Evolutionary conservation across 257 asterid genomes (phyloP), one percentile per base, ranked within the genome.

Genomic region (Fraxinus anomala): DNA sequence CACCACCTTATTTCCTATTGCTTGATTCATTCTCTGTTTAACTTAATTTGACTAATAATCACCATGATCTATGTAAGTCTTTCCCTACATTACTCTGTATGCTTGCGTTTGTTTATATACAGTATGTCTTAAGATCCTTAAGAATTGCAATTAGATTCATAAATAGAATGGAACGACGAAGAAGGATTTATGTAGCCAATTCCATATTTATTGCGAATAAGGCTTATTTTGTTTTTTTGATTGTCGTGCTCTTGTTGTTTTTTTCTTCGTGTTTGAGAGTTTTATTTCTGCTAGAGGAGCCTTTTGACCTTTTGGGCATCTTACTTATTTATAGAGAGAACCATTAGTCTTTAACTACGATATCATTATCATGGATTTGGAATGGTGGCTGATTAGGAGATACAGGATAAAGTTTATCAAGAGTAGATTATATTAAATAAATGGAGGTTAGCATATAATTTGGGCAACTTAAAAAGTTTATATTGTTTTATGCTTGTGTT

Each of bases 401-500:
- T 75, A n/a, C 26, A 80, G 47, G 49, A 61, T 36, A 17, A 68
- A 59, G 72, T 65, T 73, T 68, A 74, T 67, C 73, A 76, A 67
- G 72, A 49, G 19, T 28, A 77, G 31, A 76, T 21, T n/a, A 76
- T 47, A 34, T 77, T 77, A 63, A 73, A 51, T 11, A 65, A 72
- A 71, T 47, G 30, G 42, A 6, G 65, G 44, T 66, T 66, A 77
- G 34, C 78, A 59, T 81, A 42, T 83, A 82, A 30, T 81, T 75
- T 74, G 73, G 83, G 70, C 79, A 56, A 82, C 77, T 76, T 81
- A 10, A 83, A 82, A 79, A 85, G 80, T 13, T 84, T 72, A 80
- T 82, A 87, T 86, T 80, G 89, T 86, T 88, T 84, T 86, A 75
- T 75, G 80, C 82, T 80, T 83, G 82, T 86, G 88, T 84, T 83